Percentiles rank a stretch among this genome's conserved stretches.
Conservation (phyloP, 2,329 filamentous ascomycete genomes). For the Hypoxylon sp. region DNA sequence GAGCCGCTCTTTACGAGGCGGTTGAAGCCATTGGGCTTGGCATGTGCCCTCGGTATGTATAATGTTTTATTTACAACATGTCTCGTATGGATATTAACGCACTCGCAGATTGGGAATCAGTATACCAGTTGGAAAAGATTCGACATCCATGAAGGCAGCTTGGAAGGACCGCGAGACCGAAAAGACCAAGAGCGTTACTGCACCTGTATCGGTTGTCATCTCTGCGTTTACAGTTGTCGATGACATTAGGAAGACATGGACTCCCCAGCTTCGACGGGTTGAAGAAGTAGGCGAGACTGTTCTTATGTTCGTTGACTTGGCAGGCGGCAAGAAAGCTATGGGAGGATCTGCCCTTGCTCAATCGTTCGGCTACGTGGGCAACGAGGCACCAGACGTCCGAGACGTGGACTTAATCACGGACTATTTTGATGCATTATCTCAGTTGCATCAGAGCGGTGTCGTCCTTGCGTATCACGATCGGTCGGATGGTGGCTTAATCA, state of each 20-base stretch:
- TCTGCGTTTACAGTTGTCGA: conserved; percentile 90
- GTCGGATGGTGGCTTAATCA: conserved; percentile 92
- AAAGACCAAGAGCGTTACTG: conserved; percentile 86
- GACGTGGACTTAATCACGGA: conserved; percentile 86
- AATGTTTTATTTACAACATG: neutral
- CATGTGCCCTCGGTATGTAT: conserved; percentile 77
- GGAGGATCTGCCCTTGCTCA: conserved; percentile 94
- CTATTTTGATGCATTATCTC: conserved; percentile 87
- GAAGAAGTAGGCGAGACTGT: conserved; percentile 92
- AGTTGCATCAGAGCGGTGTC: conserved; percentile 67
- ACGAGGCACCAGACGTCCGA: conserved; percentile 89
- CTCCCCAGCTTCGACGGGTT: conserved; percentile 83
- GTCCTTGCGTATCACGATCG: conserved; percentile 96
- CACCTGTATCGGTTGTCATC: conserved; percentile 90
- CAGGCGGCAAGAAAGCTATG: conserved; percentile 82
- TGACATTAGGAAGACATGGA: conserved; percentile 90
- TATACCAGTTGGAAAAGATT: conserved; percentile 97
- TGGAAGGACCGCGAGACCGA: conserved; percentile 82
- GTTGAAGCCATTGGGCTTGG: conserved; percentile 94
- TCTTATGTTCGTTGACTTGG: conserved; percentile 91
- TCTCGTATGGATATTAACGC: conserved; percentile 15
- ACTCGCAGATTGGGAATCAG: conserved; percentile 77
- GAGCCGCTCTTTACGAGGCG: conserved; percentile 93
- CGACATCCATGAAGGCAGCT: conserved; percentile 98
- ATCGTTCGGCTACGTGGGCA: conserved; percentile 86